Evolutionary conservation across 345 rosid genomes (phyloP).

Genomic region (Euphorbia peplus): DNA sequence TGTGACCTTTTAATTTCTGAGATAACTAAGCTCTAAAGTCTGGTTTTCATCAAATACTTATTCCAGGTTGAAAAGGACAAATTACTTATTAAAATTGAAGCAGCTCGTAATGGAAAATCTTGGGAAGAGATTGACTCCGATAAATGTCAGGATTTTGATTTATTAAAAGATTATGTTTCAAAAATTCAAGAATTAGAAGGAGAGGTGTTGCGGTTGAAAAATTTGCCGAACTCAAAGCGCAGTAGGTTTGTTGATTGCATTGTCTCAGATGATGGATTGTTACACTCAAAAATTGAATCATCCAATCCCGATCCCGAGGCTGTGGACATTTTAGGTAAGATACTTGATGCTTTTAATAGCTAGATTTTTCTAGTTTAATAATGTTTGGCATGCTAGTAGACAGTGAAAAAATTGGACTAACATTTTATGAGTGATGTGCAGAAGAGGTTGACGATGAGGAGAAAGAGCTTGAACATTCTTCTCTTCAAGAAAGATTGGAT

Average conservation of each 20-base stretch:
- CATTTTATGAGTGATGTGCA: constrained; percentile 28
- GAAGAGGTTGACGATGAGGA: constrained; percentile 67
- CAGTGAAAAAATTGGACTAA: background rate
- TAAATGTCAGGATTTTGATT: constrained; percentile 57
- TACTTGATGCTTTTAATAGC: background rate
- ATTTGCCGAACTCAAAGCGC: constrained; percentile 40
- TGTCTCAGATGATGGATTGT: constrained; percentile 62
- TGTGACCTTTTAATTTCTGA: background rate
- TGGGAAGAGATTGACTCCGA: constrained; percentile 80
- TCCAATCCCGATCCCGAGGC: constrained; percentile 53
- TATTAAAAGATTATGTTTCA: constrained; percentile 63
- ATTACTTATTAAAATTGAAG: constrained; percentile 68
- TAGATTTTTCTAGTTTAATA: too few relatives aligned
- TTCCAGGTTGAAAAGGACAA: constrained; percentile 87
- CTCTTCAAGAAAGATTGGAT: constrained; percentile 83
- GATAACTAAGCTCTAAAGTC: background rate
- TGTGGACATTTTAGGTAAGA: constrained; percentile 51
- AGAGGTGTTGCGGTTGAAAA: constrained; percentile 61
- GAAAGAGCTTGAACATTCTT: constrained; percentile 83
- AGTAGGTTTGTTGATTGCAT: constrained; percentile 37
- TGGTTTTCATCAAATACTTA: background rate
- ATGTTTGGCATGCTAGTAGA: background rate
- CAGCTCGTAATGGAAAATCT: constrained; percentile 72
- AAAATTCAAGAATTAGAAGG: constrained; percentile 93
- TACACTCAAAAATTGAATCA: constrained; percentile 43